Evolutionary conservation across 805 yeast genomes (phyloP), one percentile per base, ranked within the genome.

Genomic region (Kodamaea nitidulidarum): DNA sequence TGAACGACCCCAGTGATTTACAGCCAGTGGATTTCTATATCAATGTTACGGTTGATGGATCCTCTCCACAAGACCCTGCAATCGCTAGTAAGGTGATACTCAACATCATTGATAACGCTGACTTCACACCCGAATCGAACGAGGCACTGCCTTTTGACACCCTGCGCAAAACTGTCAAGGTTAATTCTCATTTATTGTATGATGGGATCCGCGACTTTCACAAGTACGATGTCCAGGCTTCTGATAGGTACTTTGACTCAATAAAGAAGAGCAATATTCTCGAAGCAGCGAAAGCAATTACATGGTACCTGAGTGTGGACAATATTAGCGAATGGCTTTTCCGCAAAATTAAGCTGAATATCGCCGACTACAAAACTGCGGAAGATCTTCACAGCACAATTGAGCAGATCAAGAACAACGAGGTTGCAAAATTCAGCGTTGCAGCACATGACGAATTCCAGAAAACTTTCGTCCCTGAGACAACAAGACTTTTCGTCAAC

Each of bases 381-480:
- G 35, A 44, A 4, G 46, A 47, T 8, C 46, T 60, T 8, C 43
- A 41, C 7, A 39, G 43, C 4, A 37, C 51, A 2, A 54, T 54
- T 38, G 37, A 49, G 9, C 50, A 49, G 8, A 43, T 66, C 28
- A 52, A 50, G 26, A 41, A 46, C 18, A 45, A 48, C 4, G 56
- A 60, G 7, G 44, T 68, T 26, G 48, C 50, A 6, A 42, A 47
- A 12, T 68, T 63, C 43, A 53, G 65, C 34, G 50, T 49, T 12
- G 40, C 44, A 14, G 59, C 60, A 42, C 72, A 68, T 44, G 38
- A 52, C 4, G 74, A 68, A 40, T 51, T 68, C 18, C 73, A 66
- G 42, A 38, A 51, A 21, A 45, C 47, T 3, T 58, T 68, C 31
- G 52, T 58, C 11, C 72, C 73, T 1, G 41, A 51, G 4, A 58